phyloP scores from a whole-genome alignment of 768 basidiomycete genomes.

The Grammothele lineata region DNA sequence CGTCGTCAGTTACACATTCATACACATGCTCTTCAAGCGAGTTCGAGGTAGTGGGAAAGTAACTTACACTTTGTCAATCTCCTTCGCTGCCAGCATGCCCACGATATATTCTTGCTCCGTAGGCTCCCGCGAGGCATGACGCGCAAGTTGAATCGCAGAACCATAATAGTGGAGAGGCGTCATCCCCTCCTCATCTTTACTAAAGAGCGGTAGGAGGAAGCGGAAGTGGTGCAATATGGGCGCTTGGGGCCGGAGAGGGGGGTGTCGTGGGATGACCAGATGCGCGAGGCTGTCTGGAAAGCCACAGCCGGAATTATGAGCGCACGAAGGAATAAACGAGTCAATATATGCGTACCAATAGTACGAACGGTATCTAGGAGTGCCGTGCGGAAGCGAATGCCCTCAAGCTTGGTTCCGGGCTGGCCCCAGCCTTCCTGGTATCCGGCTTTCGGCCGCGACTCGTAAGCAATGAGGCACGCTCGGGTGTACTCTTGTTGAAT shows the following conservation, averaged over 20 bases:
- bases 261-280: conserved; percentile 68
- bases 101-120: conserved; percentile 63
- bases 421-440: conserved; percentile 73
- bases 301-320: not conserved
- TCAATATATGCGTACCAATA: conserved; percentile 48
- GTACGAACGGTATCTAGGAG: conserved; percentile 68
- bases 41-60: not conserved
- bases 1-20: no score
- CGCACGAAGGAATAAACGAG: not conserved
- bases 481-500: conserved; percentile 76
- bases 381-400: conserved; percentile 58
- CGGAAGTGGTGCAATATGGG: conserved; percentile 82
- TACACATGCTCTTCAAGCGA: no score
- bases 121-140: conserved; percentile 55
- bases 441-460: conserved; percentile 63
- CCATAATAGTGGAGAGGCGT: conserved; percentile 74
- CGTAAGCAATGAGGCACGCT: conserved; percentile 64
- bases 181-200: conserved; percentile 57
- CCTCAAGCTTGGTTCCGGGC: conserved; percentile 60
- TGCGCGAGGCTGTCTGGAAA: conserved; percentile 62
- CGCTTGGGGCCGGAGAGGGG: conserved; percentile 61
- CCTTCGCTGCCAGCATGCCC: conserved; percentile 57
- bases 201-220: conserved; percentile 60
- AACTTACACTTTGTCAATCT: conserved; percentile 61
- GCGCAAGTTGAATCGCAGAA: conserved; percentile 67